Percentiles rank a stretch among this genome's conserved stretches.
These are phyloP conservation scores for Colletotrichum sp. DNA, from an alignment of 2,329 filamentous ascomycete species.

Conservation along the genomic window DNA sequence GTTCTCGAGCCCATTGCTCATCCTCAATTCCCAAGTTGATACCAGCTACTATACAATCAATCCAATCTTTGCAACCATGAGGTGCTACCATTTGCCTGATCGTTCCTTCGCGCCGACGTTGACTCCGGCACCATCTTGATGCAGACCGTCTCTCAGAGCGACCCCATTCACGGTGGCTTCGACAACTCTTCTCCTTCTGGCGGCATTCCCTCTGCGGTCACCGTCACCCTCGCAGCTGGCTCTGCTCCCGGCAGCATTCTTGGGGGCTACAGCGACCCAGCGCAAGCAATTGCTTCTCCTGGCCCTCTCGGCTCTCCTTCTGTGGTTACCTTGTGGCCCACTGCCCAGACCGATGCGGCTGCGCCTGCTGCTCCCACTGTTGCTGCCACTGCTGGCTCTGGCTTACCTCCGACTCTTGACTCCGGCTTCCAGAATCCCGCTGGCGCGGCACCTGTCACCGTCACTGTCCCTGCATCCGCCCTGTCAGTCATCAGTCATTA, in stretches of 20 bases:
- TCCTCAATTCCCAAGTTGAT: too few species aligned
- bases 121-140: neutral
- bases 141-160: neutral
- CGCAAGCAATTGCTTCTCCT: neutral
- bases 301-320: neutral
- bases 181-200: too few species aligned
- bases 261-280: neutral
- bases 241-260: neutral
- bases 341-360: neutral
- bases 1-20: too few species aligned
- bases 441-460: neutral
- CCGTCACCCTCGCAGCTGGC: neutral
- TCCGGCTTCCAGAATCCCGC: neutral
- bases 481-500: neutral
- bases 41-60: too few species aligned
- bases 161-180: too few species aligned
- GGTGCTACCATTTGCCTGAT: neutral
- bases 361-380: neutral
- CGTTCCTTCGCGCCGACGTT: neutral
- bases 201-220: too few species aligned
- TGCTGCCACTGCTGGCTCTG: neutral
- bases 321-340: constrained; percentile 9
- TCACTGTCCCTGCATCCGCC: too few species aligned
- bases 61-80: neutral
- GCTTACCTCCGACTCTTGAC: neutral